Base-by-base conservation (phyloP, 768 basidiomycete species). In the Boletus reticulatus region DNA sequence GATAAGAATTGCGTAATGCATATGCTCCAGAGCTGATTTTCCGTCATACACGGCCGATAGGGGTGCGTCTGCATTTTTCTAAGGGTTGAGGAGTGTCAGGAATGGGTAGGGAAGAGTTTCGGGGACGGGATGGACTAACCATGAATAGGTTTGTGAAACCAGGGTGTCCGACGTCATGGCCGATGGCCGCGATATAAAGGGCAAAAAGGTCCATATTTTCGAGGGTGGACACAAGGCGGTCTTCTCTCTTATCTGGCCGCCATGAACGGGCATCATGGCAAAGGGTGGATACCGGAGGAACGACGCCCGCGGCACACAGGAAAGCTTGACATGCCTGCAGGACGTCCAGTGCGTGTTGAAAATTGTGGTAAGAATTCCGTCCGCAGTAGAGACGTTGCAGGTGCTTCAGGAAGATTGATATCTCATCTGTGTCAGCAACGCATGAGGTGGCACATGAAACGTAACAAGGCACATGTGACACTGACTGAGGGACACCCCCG, bases 101-200 rank as follows among this genome's bases (percentile, higher is more conserved):
- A 11, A 37, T 31, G 13, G 11, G 8, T 6, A 31, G 20, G 9
- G 49, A 32, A 34, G 55, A 24, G 48, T 37, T 39, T 36, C 24
- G 48, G 52, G 29, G 22, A 29, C 12, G 14, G 6, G 22, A 32
- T 22, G 10, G 47, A 80, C 84, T 70, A 64, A 92, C 94, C 90
- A 98, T 91, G 74, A 98, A 98, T 14, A 83, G 75, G 68, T 98
- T 98, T 24, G 88, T 89, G 54, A 98, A 82, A 1, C 97, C 97
- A 0, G 97, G 97, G 73, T 99, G 97, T 0, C 93, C 96, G 17
- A 93, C 94, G 70, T 99, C 97, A 67, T 99, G 97, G 0, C 97
- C 97, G 63, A 99, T 93, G 41, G 95, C 95, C 2, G 92, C 94
- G 52, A 99, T 78, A 63, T 88, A 89, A 14, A 98, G 72, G 2